Conservation (phyloP, 169 alveolate genomes). For the Eimeria necatrix region DNA sequence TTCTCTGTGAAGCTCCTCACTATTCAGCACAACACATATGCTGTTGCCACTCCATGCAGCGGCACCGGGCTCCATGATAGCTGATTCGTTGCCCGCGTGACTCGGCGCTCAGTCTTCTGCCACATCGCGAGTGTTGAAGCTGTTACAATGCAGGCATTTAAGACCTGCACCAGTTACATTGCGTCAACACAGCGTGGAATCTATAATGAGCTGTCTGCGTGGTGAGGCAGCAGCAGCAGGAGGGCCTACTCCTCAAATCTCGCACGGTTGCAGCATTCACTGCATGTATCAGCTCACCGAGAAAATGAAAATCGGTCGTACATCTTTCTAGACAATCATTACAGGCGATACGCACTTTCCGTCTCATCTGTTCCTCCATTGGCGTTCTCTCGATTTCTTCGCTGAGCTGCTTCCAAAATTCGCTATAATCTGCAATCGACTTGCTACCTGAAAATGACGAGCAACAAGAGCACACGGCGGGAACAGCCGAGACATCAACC, state of each 20-base stretch:
- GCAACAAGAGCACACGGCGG: neutral
- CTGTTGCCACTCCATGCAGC: no score
- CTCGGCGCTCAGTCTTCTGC: slow-evolving; percentile 22
- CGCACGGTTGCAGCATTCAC: no score
- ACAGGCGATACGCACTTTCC: slow-evolving; percentile 45
- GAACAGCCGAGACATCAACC: neutral
- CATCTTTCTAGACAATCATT: slow-evolving; percentile 68
- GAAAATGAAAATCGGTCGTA: slow-evolving; percentile 55
- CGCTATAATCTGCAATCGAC: slow-evolving; percentile 50
- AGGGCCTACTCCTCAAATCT: no score
- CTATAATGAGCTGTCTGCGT: no score
- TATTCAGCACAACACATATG: no score
- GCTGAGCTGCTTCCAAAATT: slow-evolving; percentile 61
- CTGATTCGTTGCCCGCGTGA: no score
- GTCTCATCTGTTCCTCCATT: slow-evolving; percentile 29
- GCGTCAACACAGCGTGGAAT: neutral
- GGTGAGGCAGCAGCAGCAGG: no score
- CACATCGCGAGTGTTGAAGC: slow-evolving; percentile 47
- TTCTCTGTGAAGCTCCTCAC: no score
- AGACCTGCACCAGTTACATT: slow-evolving; percentile 5
- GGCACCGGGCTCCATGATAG: no score
- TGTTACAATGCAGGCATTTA: slow-evolving; percentile 35
- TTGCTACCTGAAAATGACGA: slow-evolving; percentile 41
- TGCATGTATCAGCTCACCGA: slow-evolving; percentile 18
- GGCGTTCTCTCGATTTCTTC: slow-evolving; percentile 72